Evolutionary conservation across 176 grass and related monocot genomes (phyloP).

Genomic region (Lolium rigidum): DNA sequence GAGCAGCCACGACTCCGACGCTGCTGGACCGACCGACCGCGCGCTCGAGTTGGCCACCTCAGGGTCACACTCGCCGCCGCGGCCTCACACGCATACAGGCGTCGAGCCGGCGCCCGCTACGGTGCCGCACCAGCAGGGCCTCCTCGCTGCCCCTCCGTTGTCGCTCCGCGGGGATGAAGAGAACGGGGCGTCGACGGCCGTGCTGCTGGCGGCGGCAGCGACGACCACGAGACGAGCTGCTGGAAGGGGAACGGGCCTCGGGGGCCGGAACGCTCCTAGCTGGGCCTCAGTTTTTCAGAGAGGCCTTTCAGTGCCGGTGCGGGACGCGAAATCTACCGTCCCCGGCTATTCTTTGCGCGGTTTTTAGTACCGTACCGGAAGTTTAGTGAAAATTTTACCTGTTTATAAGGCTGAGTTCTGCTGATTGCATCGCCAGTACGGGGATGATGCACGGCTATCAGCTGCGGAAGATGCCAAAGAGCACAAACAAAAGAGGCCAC

Average conservation of each 20-base stretch:
- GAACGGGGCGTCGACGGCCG: neutral
- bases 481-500: no score
- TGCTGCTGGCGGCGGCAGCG: neutral
- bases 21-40: no score
- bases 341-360: neutral
- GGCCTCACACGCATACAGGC: no score
- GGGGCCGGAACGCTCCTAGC: neutral
- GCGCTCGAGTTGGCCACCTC: no score
- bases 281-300: neutral
- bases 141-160: no score
- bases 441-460: neutral
- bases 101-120: no score
- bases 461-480: neutral
- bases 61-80: no score
- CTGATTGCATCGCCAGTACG: neutral
- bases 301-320: neutral
- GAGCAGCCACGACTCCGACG: no score
- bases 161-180: no score
- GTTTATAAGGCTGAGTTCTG: neutral
- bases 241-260: neutral
- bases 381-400: neutral
- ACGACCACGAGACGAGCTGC: neutral
- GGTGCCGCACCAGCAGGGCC: no score
- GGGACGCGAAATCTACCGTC: no score
- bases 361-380: neutral